Evolutionary conservation across 352 stramenopile species (phyloP).

Genomic region (Globisporangium iwayamae): DNA sequence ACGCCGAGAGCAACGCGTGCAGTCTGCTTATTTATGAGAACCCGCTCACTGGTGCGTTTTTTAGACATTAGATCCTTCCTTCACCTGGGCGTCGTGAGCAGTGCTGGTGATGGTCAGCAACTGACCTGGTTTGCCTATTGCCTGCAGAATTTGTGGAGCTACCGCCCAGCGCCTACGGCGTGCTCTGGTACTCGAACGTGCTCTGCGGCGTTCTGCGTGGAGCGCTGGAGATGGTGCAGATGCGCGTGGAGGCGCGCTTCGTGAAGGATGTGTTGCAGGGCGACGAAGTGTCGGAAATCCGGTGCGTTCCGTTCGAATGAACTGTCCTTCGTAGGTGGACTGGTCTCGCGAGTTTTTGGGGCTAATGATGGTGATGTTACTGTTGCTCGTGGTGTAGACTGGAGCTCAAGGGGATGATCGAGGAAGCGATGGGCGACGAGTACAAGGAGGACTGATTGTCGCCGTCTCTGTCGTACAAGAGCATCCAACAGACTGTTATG

Average conservation of each 20-base stretch:
- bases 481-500: too few relatives aligned
- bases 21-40: slow-evolving; percentile 96
- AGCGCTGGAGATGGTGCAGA: slow-evolving; percentile 94
- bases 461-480: too few relatives aligned
- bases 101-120: not conserved
- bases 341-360: not conserved
- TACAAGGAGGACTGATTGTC: slow-evolving; percentile 80
- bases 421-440: slow-evolving; percentile 85
- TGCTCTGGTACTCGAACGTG: slow-evolving; percentile 96
- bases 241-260: slow-evolving; percentile 82
- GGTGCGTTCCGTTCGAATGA: slow-evolving; percentile 26
- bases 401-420: slow-evolving; percentile 88
- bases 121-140: not conserved
- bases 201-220: slow-evolving; percentile 95
- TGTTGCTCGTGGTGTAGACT: slow-evolving; percentile 28
- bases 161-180: slow-evolving; percentile 80
- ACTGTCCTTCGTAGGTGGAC: not conserved
- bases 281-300: slow-evolving; percentile 84
- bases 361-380: not conserved
- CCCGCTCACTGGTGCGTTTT: slow-evolving; percentile 75
- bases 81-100: not conserved
- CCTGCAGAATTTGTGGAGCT: slow-evolving; percentile 87
- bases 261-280: slow-evolving; percentile 84
- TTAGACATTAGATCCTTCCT: not conserved
- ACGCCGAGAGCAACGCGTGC: slow-evolving; percentile 84